These are phyloP conservation scores for Arthrobotrys sphaeroides DNA, from an alignment of 2,329 filamentous ascomycete genomes.

Conservation along the genomic window DNA sequence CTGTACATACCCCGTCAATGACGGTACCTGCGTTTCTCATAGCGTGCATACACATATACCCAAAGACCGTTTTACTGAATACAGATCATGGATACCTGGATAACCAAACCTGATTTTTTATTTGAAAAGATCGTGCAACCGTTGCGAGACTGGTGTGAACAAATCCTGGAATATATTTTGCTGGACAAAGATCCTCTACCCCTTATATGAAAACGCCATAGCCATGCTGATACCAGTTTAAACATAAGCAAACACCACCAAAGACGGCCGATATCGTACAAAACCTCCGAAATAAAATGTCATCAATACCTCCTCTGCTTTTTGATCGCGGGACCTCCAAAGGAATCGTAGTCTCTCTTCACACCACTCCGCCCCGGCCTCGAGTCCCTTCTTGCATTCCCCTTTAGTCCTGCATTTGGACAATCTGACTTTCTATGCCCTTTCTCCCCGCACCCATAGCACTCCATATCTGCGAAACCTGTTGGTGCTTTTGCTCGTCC, in stretches of 20 bases:
- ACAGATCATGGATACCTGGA: background rate
- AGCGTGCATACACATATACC: constrained; percentile 42
- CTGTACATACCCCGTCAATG: constrained; percentile 32
- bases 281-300: background rate
- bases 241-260: background rate
- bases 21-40: constrained; percentile 1
- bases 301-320: constrained; percentile 30
- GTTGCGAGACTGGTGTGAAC: too few relatives aligned
- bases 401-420: background rate
- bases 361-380: background rate
- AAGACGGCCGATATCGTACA: constrained; percentile 8
- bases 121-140: too few relatives aligned
- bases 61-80: constrained; percentile 12
- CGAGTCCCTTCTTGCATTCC: background rate
- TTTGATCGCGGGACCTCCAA: constrained; percentile 17
- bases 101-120: too few relatives aligned
- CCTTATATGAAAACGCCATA: constrained; percentile 5
- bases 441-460: constrained; percentile 14
- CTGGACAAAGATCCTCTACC: background rate
- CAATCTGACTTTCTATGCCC: constrained; percentile 37
- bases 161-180: background rate
- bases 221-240: background rate
- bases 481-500: background rate
- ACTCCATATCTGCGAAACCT: constrained; percentile 3
- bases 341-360: constrained; percentile 2